A percentile compares a stretch with the other conserved stretches of the same genome.
Conservation (phyloP, 1,284 basidiomycete species). For the Rhodotorula sp. region DNA sequence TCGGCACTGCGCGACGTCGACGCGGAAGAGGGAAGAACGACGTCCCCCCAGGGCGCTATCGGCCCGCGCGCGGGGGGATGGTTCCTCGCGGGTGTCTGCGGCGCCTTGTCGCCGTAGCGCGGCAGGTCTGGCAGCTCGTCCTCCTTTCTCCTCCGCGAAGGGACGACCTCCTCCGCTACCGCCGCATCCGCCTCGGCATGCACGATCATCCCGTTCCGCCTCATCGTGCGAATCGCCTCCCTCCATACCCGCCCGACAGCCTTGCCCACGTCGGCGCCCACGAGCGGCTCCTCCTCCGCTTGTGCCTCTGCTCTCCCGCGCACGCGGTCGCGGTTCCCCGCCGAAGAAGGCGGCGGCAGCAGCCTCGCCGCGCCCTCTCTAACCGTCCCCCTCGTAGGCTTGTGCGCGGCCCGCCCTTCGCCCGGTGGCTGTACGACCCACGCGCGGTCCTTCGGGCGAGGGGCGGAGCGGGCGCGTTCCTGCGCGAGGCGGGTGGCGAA, state of each 20-base stretch:
- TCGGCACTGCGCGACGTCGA: not conserved
- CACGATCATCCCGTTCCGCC: slow-evolving; percentile 15
- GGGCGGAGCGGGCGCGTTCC: slow-evolving; percentile 12
- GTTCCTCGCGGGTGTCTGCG: not conserved
- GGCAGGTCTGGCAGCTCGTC: slow-evolving; percentile 7
- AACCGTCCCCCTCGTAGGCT: not conserved
- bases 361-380: not conserved
- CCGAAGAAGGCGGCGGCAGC: slow-evolving; percentile 5
- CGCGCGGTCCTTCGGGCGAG: slow-evolving; percentile 45
- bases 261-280: slow-evolving; percentile 9
- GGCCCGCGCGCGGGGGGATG: no score
- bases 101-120: not conserved
- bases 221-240: slow-evolving; percentile 17
- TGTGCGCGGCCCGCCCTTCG: not conserved
- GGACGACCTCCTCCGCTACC: not conserved
- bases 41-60: slow-evolving; percentile 8
- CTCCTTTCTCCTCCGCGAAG: not conserved
- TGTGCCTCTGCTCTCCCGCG: not conserved
- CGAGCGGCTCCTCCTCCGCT: slow-evolving; percentile 1
- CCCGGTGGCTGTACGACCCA: not conserved
- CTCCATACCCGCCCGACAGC: slow-evolving; percentile 14
- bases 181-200: not conserved
- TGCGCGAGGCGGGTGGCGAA: slow-evolving; percentile 36
- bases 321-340: not conserved
- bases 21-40: not conserved